Percentiles rank a stretch among this genome's conserved stretches.
These are phyloP conservation scores for Polytrichum formosum DNA, from an alignment of 225 moss, liverwort and hornwort genomes.

Conservation along the genomic window DNA sequence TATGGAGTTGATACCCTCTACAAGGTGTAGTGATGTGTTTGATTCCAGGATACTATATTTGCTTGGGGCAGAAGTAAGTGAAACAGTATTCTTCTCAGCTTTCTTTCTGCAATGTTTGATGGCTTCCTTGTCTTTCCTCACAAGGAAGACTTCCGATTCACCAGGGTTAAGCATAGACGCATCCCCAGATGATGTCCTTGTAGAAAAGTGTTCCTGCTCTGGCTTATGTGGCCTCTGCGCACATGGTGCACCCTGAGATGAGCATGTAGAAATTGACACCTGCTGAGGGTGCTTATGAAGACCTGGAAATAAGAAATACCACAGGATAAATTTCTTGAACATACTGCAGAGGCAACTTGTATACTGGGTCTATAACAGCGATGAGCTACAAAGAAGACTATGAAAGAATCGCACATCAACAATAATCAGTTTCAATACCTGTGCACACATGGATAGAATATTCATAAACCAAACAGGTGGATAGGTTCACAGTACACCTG, in stretches of 20 bases:
- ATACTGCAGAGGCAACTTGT: no score
- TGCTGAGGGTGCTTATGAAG: background rate
- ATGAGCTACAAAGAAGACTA: no score
- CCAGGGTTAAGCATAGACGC: background rate
- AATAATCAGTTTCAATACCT: no score
- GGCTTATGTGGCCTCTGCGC: background rate
- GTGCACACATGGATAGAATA: no score
- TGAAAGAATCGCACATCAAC: no score
- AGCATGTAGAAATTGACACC: background rate
- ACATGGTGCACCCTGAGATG: background rate
- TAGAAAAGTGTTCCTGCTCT: background rate
- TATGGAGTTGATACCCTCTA: conserved; percentile 6
- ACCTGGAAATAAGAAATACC: background rate
- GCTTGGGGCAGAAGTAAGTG: conserved; percentile 3
- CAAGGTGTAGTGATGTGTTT: conserved; percentile 7
- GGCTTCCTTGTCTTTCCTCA: background rate
- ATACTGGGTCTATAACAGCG: no score
- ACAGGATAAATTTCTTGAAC: no score
- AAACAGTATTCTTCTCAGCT: background rate
- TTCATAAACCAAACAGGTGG: no score
- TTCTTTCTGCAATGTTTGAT: background rate
- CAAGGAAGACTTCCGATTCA: background rate
- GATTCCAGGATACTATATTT: conserved; percentile 18
- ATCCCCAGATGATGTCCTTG: background rate
- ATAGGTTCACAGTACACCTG: no score